Percentiles rank a stretch among this genome's conserved stretches.
Conservation (phyloP, 139 green algal genomes). For the Pseudopediastrum boryanum region DNA sequence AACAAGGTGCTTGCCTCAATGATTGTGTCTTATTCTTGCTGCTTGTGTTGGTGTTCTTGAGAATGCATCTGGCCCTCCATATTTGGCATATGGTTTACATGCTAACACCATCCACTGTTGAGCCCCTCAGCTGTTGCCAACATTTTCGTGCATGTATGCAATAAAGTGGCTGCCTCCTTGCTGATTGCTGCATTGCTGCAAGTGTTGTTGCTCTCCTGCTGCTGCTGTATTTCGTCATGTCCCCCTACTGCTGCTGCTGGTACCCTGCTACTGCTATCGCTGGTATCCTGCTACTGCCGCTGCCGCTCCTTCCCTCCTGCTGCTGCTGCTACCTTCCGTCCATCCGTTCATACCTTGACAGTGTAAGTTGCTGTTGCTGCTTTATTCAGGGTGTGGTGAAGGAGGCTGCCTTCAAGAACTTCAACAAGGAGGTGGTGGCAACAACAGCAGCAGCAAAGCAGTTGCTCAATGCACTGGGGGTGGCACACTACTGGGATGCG, state of each 20-base stretch:
- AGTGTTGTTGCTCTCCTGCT: too few species aligned
- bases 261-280: background rate
- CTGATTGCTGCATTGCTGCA: too few species aligned
- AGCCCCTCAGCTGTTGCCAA: too few species aligned
- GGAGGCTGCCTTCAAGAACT: conserved; percentile 70
- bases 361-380: background rate
- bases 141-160: too few species aligned
- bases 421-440: conserved; percentile 56
- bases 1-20: too few species aligned
- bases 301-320: background rate
- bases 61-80: too few species aligned
- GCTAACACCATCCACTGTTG: too few species aligned
- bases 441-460: conserved; percentile 45
- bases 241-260: background rate
- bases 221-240: too few species aligned
- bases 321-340: background rate
- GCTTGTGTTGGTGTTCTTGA: too few species aligned
- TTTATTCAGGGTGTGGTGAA: conserved; percentile 69
- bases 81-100: too few species aligned
- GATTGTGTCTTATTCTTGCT: too few species aligned
- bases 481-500: conserved; percentile 91
- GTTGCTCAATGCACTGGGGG: conserved; percentile 61
- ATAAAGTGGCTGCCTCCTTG: too few species aligned
- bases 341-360: background rate
- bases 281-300: background rate